Percentiles rank a stretch among this genome's conserved stretches.
Conservation (phyloP, 768 basidiomycete species). For the Tulasnella sp. region DNA sequence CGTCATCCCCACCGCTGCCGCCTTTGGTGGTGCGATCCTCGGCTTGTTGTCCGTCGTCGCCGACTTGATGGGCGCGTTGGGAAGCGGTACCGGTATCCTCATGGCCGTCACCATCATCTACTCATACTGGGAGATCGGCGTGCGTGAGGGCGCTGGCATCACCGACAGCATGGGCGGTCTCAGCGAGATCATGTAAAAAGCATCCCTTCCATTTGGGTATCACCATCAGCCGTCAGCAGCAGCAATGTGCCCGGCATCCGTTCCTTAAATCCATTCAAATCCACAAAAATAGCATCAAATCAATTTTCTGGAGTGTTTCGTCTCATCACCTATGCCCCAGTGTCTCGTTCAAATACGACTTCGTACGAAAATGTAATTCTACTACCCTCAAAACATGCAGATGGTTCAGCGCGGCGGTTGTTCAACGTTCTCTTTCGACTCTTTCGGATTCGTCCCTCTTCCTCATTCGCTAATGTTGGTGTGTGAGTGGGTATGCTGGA, state of each 20-base stretch:
- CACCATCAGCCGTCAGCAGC: not conserved
- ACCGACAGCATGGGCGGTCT: constrained; percentile 31
- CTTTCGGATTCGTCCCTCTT: not conserved
- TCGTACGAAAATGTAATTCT: not conserved
- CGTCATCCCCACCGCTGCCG: constrained; percentile 95
- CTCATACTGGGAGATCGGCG: constrained; percentile 95
- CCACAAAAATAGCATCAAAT: not conserved
- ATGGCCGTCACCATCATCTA: constrained; percentile 99
- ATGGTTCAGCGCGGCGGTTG: not conserved
- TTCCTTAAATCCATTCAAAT: not conserved
- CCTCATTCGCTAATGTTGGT: not conserved
- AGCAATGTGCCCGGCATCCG: not conserved
- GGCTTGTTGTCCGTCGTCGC: constrained; percentile 87
- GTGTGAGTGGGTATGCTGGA: not conserved
- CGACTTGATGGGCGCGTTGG: constrained; percentile 93
- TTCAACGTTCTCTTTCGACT: not conserved
- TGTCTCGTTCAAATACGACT: not conserved
- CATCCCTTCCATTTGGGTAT: not conserved
- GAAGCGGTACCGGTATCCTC: constrained; percentile 91
- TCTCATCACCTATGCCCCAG: not conserved
- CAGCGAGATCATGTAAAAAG: constrained; percentile 31
- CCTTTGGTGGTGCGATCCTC: constrained; percentile 95
- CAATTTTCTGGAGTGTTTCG: constrained; percentile 9
- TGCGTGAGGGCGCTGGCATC: constrained; percentile 47
- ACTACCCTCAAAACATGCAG: not conserved